These are phyloP conservation scores for Rubia balearica DNA, from an alignment of 305 asterid species.

Conservation along the genomic window DNA sequence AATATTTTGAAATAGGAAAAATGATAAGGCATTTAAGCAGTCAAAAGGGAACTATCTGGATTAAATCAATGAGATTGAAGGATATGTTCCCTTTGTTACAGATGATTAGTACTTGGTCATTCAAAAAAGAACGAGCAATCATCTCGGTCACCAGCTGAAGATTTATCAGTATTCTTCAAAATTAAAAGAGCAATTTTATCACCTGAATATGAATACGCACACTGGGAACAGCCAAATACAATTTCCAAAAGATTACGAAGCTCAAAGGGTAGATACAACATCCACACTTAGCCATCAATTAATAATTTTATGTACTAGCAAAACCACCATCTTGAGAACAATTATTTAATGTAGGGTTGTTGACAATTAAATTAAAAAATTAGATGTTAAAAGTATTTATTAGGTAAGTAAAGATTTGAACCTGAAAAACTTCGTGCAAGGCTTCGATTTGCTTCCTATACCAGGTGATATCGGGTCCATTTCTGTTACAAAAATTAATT, in stretches of 20 bases:
- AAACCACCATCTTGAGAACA: slow-evolving; percentile 6
- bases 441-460: slow-evolving; percentile 99
- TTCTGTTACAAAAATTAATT: slow-evolving; percentile 90
- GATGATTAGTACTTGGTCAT: not conserved
- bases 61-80: not conserved
- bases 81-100: not conserved
- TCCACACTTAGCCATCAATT: not conserved
- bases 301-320: not conserved
- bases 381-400: slow-evolving; percentile 22
- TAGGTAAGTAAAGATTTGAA: slow-evolving; percentile 71
- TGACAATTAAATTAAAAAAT: not conserved
- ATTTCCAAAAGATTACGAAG: not conserved
- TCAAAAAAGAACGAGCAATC: not conserved
- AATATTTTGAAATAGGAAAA: not conserved
- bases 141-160: not conserved
- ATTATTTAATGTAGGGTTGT: not conserved
- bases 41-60: not conserved
- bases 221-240: not conserved
- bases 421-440: slow-evolving; percentile 99
- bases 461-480: slow-evolving; percentile 84
- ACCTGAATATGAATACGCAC: not conserved
- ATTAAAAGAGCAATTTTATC: not conserved
- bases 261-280: not conserved
- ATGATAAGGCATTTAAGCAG: not conserved
- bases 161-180: not conserved